These are phyloP conservation scores for Acacia acuminata DNA, from an alignment of 306 rosid species.

Conservation along the genomic window DNA sequence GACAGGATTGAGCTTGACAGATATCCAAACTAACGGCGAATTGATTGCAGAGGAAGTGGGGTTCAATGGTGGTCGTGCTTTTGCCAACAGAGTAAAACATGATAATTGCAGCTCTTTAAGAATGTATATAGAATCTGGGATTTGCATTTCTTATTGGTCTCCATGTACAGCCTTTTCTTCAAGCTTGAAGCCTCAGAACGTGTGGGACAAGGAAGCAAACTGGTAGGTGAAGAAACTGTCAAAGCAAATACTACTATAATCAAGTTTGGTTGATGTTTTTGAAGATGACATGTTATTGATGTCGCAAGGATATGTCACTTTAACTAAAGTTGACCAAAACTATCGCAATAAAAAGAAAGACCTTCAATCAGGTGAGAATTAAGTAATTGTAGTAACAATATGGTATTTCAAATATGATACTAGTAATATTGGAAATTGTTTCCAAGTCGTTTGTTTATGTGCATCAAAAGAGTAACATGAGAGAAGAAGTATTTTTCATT, in stretches of 20 bases:
- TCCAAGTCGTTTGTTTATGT: too few species aligned
- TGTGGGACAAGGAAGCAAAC: neutral
- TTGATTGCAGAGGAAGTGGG: neutral
- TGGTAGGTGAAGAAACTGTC: neutral
- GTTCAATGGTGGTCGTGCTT: slow-evolving; percentile 28
- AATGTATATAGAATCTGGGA: slow-evolving; percentile 34
- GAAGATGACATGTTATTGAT: too few species aligned
- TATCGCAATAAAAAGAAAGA: too few species aligned
- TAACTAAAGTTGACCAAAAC: too few species aligned
- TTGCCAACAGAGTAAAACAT: slow-evolving; percentile 46
- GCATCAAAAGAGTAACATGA: too few species aligned
- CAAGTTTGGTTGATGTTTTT: too few species aligned
- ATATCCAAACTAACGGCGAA: neutral
- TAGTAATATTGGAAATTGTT: too few species aligned
- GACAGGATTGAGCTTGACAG: neutral
- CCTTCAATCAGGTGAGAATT: neutral
- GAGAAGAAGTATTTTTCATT: too few species aligned
- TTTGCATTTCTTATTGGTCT: slow-evolving; percentile 28
- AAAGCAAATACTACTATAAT: too few species aligned
- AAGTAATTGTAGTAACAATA: neutral
- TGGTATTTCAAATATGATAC: neutral
- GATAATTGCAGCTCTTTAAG: slow-evolving; percentile 44
- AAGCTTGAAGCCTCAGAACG: neutral
- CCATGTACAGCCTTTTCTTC: too few species aligned
- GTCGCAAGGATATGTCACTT: too few species aligned